Conservation (phyloP, 2,329 filamentous ascomycete species). For the Sclerotinia spermophila region DNA sequence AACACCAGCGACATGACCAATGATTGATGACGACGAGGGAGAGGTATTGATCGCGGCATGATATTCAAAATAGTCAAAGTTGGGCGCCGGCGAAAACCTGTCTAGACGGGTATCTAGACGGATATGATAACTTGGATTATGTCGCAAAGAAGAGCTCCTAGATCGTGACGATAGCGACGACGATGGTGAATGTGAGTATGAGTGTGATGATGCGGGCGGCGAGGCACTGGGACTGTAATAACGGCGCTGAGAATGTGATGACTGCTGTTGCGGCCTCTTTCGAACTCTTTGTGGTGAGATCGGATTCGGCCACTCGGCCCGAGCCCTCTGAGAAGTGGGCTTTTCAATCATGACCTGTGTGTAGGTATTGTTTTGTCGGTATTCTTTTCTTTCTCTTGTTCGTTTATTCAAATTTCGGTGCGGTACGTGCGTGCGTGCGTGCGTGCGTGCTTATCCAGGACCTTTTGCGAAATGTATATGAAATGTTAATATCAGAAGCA, state of each 20-base stretch:
- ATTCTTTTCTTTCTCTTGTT: not conserved
- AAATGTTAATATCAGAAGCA: conserved; percentile 17
- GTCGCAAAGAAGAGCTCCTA: conserved; percentile 1
- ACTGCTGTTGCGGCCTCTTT: conserved; percentile 12
- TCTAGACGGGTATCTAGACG: conserved; percentile 6
- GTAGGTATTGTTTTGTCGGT: not conserved
- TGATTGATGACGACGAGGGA: conserved; percentile 9
- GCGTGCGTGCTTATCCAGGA: conserved; percentile 11
- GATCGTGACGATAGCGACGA: conserved; percentile 4
- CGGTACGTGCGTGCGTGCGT: conserved; percentile 12
- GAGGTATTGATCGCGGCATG: not conserved
- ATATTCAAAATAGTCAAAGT: conserved; percentile 11
- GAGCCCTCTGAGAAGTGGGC: conserved; percentile 9
- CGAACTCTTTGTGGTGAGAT: conserved; percentile 15
- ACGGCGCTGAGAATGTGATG: conserved; percentile 12
- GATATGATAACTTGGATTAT: conserved; percentile 7
- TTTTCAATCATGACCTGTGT: conserved; percentile 16
- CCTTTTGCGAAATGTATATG: conserved; percentile 11
- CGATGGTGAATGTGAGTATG: conserved; percentile 5
- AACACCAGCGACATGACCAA: not conserved
- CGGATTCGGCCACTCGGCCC: conserved; percentile 16
- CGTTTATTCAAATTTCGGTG: conserved; percentile 2
- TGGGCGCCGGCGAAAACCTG: not conserved
- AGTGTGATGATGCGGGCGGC: conserved; percentile 12
- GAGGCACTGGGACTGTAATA: conserved; percentile 15